These are phyloP conservation scores for Apiotrichum domesticum DNA, from an alignment of 1,284 basidiomycete species.

Conservation along the genomic window DNA sequence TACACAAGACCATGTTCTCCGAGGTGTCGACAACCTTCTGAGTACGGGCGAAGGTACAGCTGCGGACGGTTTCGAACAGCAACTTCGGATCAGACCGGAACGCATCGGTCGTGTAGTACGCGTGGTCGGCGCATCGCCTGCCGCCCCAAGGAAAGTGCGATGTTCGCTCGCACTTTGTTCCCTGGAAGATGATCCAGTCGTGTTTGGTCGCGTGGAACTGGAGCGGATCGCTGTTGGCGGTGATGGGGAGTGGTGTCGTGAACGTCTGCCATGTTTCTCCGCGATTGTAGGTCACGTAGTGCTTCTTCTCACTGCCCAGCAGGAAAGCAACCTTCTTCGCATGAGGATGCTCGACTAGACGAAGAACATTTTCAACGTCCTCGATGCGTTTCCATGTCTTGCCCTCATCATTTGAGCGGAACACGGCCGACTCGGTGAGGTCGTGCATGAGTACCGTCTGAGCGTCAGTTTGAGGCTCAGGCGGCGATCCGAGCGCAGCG, in stretches of 20 bases:
- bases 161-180: slow-evolving; percentile 57
- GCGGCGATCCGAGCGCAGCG: neutral
- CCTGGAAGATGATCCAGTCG: slow-evolving; percentile 77
- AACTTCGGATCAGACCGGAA: slow-evolving; percentile 59
- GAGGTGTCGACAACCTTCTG: slow-evolving; percentile 71
- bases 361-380: slow-evolving; percentile 59
- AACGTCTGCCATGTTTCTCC: slow-evolving; percentile 80
- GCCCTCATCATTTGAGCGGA: slow-evolving; percentile 84
- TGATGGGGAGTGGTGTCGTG: slow-evolving; percentile 59
- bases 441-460: slow-evolving; percentile 82
- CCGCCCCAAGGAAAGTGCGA: slow-evolving; percentile 56
- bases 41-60: slow-evolving; percentile 81
- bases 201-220: slow-evolving; percentile 78
- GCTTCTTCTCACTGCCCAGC: slow-evolving; percentile 61
- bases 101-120: slow-evolving; percentile 77
- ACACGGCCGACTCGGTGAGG: slow-evolving; percentile 59
- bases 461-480: neutral
- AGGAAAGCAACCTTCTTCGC: slow-evolving; percentile 79
- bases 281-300: slow-evolving; percentile 79
- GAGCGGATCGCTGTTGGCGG: slow-evolving; percentile 59
- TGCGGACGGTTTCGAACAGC: slow-evolving; percentile 63
- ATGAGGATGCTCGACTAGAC: slow-evolving; percentile 83
- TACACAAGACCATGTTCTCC: slow-evolving; percentile 72
- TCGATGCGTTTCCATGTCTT: slow-evolving; percentile 65
- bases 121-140: slow-evolving; percentile 70